Conservation (phyloP, 2,329 filamentous ascomycete species). For the Bipolaris gigantea region DNA sequence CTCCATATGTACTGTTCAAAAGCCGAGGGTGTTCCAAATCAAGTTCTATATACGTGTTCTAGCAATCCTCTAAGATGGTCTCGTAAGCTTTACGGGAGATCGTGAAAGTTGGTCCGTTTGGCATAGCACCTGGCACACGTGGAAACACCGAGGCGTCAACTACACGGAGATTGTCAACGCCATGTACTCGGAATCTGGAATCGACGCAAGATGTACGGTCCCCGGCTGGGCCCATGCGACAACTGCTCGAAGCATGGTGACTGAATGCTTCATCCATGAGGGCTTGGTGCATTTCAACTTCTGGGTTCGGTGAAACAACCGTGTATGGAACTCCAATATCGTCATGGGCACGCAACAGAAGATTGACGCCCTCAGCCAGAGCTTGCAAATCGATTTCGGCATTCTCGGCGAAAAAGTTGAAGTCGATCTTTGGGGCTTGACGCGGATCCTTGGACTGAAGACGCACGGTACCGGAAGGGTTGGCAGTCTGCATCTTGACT, state of each 20-base stretch:
- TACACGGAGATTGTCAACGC: constrained; percentile 59
- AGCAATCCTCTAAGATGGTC: not conserved
- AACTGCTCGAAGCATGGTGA: not conserved
- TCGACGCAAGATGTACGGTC: not conserved
- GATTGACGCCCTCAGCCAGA: constrained; percentile 57
- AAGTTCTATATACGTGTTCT: no score
- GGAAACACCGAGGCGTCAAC: constrained; percentile 61
- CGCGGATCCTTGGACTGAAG: constrained; percentile 63
- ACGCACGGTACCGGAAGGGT: constrained; percentile 56
- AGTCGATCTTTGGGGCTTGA: constrained; percentile 60
- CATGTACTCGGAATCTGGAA: constrained; percentile 58
- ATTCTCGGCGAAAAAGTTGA: constrained; percentile 43
- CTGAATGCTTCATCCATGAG: constrained; percentile 17
- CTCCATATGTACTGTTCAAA: no score
- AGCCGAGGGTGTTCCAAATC: not conserved
- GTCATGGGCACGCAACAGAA: not conserved
- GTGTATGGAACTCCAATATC: not conserved
- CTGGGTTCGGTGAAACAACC: not conserved
- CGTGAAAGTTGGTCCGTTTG: constrained; percentile 1
- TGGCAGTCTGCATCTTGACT: constrained; percentile 1
- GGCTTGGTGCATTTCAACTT: constrained; percentile 21
- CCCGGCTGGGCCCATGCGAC: not conserved
- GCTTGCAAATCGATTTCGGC: constrained; percentile 54
- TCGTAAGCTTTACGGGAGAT: not conserved
- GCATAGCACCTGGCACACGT: not conserved